Evolutionary conservation across 495 filamentous ascomycete genomes (phyloP), one percentile per base, ranked within the genome.

Genomic region (Podospora conica): DNA sequence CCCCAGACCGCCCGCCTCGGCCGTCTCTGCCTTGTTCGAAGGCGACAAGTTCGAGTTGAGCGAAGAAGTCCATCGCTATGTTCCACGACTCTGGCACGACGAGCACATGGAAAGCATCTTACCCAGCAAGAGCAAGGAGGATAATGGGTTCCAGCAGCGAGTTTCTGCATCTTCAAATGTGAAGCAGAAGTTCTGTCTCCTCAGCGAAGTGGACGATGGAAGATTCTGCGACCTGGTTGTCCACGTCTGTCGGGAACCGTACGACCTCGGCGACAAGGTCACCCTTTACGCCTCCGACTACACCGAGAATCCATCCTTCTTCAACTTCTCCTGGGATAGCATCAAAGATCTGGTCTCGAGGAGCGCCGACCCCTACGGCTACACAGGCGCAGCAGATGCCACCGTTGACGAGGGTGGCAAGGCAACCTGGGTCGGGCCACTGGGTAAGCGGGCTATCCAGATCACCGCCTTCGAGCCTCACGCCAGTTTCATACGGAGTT

Each of bases 241-340:
- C n/a, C 83, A 93, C 72, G 86, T 97, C 3, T 81, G 92, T 55
- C 91, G 86, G 68, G 81, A 86, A 0, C 88, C 85, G 57, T 82
- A 77, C 33, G 77, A 75, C 58, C 73, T 76, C 29, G 75, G 73
- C 27, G 79, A 80, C 20, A 83, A 74, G 62, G 73, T 83, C 21
- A 85, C 88, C 1, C 55, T 98, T 0, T 92, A 93, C 75, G 73
- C 97, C 20, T 93, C 91, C 0, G 95, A 98, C 74, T 98, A 96
- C 75, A 96, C 93, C 9, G 73, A 82, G 24, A 90, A 96, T 66
- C 69, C 75, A 0, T 64, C 69, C 29, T 84, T 98, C 22, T 85
- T 81, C 55, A 76, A 87, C 31, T 86, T 88, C 59, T 79, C 77
- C 22, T 83, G 81, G 66, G 77, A 80, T 18, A 77, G 73, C 21